Percentiles rank a stretch among this genome's conserved stretches.
phyloP scores from a whole-genome alignment of 352 stramenopile genomes.

The Pythium aquatile region DNA sequence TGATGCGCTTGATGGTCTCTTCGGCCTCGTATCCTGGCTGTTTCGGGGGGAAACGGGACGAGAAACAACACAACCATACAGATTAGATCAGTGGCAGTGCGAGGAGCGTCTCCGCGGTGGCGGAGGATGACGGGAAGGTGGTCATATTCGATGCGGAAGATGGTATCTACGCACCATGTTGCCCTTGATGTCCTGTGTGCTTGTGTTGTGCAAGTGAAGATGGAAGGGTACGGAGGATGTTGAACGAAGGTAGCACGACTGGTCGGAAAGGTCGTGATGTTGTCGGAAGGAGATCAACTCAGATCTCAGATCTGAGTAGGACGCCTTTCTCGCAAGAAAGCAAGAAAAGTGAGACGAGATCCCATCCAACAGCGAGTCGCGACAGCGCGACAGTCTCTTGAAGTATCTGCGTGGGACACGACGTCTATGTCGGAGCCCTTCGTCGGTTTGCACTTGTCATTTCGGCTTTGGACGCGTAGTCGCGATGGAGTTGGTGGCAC shows the following conservation, averaged over 20 bases:
- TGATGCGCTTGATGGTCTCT: conserved; percentile 93
- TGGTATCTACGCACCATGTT: conserved; percentile 1
- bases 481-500: no score
- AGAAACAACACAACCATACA: background rate
- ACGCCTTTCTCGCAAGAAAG: no score
- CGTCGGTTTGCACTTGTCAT: no score
- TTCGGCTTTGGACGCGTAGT: no score
- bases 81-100: background rate
- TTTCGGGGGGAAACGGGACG: background rate
- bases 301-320: background rate
- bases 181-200: no score
- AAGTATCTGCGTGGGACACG: no score
- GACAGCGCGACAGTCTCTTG: no score
- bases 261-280: conserved; percentile 8
- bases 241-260: conserved; percentile 14
- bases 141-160: background rate
- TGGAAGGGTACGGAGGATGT: background rate
- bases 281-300: background rate
- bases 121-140: background rate
- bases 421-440: no score
- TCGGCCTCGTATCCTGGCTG: conserved; percentile 90
- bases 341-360: no score
- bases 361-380: no score
- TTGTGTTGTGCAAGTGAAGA: background rate
- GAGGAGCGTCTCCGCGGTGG: background rate